A percentile compares a stretch with the other conserved stretches of the same genome.
phyloP scores from a whole-genome alignment of 1,284 basidiomycete genomes.

The Cutaneotrichosporon cutaneum region DNA sequence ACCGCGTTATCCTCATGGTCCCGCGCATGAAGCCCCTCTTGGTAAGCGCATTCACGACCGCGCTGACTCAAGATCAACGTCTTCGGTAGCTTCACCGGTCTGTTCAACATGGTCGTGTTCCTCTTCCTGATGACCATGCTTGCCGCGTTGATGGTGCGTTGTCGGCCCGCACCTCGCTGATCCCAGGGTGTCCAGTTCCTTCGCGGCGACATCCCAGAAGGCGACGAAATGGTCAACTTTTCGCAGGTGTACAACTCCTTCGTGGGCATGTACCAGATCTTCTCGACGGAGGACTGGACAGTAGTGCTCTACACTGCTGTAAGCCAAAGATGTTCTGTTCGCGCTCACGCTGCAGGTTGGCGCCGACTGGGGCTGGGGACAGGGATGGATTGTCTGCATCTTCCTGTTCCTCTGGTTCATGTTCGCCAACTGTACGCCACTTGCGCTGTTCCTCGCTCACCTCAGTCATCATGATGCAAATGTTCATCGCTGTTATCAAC shows the following conservation, averaged over 20 bases:
- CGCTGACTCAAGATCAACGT: conserved; percentile 65
- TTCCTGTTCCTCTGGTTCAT: conserved; percentile 86
- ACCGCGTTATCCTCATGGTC: conserved; percentile 75
- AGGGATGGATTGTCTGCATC: conserved; percentile 70
- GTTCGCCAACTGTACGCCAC: conserved; percentile 79
- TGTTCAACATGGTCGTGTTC: conserved; percentile 92
- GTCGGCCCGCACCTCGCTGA: conserved; percentile 14
- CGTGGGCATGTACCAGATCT: conserved; percentile 81
- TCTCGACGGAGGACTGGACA: conserved; percentile 96
- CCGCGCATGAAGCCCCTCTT: conserved; percentile 47
- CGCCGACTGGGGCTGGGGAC: conserved; percentile 66
- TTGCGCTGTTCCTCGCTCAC: conserved; percentile 8
- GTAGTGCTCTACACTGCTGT: conserved; percentile 72
- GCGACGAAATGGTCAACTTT: conserved; percentile 67
- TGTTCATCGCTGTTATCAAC: conserved; percentile 98
- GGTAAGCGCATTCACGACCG: conserved; percentile 19
- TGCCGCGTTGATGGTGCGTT: conserved; percentile 75
- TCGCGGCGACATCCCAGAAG: conserved; percentile 64
- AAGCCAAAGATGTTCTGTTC: conserved; percentile 5
- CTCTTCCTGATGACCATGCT: conserved; percentile 85
- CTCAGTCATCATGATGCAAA: conserved; percentile 87
- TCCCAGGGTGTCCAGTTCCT: conserved; percentile 54
- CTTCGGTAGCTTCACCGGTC: conserved; percentile 87
- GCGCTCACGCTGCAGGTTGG: conserved; percentile 37
- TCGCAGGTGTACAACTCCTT: conserved; percentile 87